Base-by-base conservation (phyloP, 31 red algal species). In the Endocladia muricata region DNA sequence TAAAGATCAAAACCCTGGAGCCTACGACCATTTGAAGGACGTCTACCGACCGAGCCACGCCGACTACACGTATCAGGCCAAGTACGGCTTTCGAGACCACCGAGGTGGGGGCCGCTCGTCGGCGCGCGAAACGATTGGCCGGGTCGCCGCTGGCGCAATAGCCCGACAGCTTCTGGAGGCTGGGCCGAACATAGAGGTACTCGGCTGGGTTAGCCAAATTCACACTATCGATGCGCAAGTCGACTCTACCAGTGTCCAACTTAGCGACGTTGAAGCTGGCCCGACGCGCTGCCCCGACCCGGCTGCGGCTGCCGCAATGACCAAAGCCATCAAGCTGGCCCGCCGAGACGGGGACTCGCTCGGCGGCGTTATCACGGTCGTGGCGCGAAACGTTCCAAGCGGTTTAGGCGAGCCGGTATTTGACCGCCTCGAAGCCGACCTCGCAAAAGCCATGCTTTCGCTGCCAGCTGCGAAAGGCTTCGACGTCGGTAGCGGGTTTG, bases 381-480 rank as follows among this genome's bases (percentile, higher is more conserved):
- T 99, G 0, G 90, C 84, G 31, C 42, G 97, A n/a, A 94, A 99
- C 71, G 89, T 93, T 21, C 97, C 97, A 19, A 85, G 93, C 3
- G 97, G 97, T 21, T 48, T 93, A 21, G 97, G 97, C 17, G 73
- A 79, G 32, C 97, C 97, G 5, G 97, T 99, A 38, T 99, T 99
- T 77, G 97, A 99, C 71, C 93, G 94, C 34, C 80, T 99, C 9
- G 97, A 99, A 73, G 97, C 97, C 17, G 97, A 99, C 41, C 71
- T 99, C 0, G 97, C 93, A 7, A 99, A 99, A 66, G 97, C 97
- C 22, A 76, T 70, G 31, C 91, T 99, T 89, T 88, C 82, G 38
- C 48, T 99, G 17, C 97, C 97, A 23, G 97, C 97, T 52, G 84
- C 90, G 1, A 99, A 99, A 61, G 97, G 89, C 5, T 99, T 99